Base-by-base conservation (phyloP, 2,329 filamentous ascomycete genomes). In the Nannizziopsis barbatae region DNA sequence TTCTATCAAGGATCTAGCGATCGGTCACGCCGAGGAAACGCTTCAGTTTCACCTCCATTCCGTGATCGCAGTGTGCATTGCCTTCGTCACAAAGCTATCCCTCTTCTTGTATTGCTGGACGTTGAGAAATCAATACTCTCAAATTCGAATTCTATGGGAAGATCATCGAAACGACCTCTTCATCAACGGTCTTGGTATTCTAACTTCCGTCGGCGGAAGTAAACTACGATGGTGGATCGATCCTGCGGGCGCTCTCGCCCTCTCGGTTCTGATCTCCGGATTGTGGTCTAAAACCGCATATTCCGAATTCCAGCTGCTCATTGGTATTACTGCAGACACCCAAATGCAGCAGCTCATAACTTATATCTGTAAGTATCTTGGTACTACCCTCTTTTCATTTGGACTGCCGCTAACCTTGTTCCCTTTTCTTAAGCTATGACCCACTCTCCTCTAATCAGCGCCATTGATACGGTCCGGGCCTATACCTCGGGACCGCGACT, bases 81-180 rank as follows among this genome's bases (percentile, higher is more conserved):
- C 92, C 7, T 95, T 96, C 61, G 68, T 64, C 27, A 95, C 89
- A 17, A 96, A 98, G 64, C 71, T 96, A 12, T 60, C 59, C 4
- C 75, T 96, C 0, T 96, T 95, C 65, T 58, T 93, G 20, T 96
- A 95, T 71, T 96, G 92, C 70, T 96, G 84, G 80, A 80, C 86
- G 3, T 69, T 96, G 59, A 83, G 90, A 56, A 83, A 95, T 70
- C 85, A 86, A 59, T 95, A 96, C 71, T 87, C 81, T 52, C 89
- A 95, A 65, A 80, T 95, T 54, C 79, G 84, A 50, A 95, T 95
- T 62, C 72, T 96, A 11, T 95, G 88, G 89, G 86, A 94, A 65
- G 90, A 96, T 61, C 92, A 98, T 70, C 83, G 92, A 53, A 98
- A 98, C 62, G 92, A 98, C 62, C 74, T 98, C n/a, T 75, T 95